phyloP scores from a whole-genome alignment of 169 alveolate genomes.

The Babesia ovata region DNA sequence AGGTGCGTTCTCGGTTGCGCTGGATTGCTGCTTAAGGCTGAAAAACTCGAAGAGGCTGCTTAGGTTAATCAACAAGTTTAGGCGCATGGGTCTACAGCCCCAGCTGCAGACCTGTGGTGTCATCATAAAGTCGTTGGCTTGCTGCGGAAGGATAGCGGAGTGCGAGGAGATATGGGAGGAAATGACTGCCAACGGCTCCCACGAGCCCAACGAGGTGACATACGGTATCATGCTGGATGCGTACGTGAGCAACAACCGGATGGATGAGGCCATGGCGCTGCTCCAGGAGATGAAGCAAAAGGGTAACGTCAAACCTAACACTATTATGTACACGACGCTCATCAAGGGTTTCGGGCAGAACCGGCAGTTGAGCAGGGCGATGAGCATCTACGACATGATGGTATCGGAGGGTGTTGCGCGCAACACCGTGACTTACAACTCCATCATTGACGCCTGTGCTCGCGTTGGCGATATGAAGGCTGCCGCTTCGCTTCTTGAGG shows the following conservation, averaged over 20 bases:
- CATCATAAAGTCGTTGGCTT: conserved; percentile 58
- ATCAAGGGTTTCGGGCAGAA: conserved; percentile 89
- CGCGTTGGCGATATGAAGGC: conserved; percentile 85
- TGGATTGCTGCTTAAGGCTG: conserved; percentile 66
- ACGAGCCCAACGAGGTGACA: conserved; percentile 85
- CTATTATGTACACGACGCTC: conserved; percentile 89
- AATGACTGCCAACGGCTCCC: conserved; percentile 8
- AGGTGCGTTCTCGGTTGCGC: conserved; percentile 30
- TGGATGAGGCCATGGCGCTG: conserved; percentile 86
- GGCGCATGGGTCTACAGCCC: conserved; percentile 66
- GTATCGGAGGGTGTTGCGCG: conserved; percentile 80
- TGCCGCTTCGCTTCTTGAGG: conserved; percentile 84
- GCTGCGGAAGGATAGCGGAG: conserved; percentile 59
- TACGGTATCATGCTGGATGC: conserved; percentile 92
- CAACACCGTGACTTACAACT: conserved; percentile 92
- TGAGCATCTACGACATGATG: conserved; percentile 82
- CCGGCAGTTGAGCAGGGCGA: conserved; percentile 82
- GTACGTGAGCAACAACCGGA: conserved; percentile 86
- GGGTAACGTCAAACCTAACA: conserved; percentile 83
- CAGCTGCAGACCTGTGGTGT: conserved; percentile 69
- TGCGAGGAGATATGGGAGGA: conserved; percentile 51
- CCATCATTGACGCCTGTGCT: conserved; percentile 93
- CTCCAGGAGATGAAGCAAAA: conserved; percentile 84
- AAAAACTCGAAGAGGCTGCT: conserved; percentile 56
- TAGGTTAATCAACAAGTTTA: conserved; percentile 38